Conservation (phyloP, 176 grass and related monocot species). For the Eragrostis curvula region DNA sequence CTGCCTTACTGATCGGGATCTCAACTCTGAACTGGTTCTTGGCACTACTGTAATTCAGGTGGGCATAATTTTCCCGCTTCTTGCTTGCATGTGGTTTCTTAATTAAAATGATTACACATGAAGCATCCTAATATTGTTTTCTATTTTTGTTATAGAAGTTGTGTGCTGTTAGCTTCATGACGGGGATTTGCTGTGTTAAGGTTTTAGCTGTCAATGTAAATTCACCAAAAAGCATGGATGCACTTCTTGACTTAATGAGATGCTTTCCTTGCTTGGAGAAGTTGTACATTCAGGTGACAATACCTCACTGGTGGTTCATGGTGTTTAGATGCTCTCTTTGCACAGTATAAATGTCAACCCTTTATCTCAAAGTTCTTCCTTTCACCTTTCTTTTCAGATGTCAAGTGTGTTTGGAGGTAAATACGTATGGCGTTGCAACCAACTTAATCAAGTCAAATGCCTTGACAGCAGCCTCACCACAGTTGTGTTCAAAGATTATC, state of each 20-base stretch:
- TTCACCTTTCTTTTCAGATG: not conserved
- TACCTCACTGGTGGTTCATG: not conserved
- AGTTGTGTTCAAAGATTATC: not conserved
- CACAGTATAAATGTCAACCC: no score
- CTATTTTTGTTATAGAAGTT: not conserved
- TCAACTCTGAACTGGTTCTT: not conserved
- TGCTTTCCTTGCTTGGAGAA: conserved; percentile 8
- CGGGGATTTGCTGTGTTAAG: not conserved
- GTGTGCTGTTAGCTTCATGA: not conserved
- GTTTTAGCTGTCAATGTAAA: not conserved
- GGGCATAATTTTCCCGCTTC: no score
- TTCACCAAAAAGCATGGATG: no score
- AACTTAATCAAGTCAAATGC: not conserved
- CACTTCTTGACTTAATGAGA: not conserved
- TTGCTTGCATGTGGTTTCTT: no score
- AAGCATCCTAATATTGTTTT: not conserved
- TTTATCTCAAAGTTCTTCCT: not conserved
- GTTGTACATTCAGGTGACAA: not conserved
- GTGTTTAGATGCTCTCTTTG: not conserved
- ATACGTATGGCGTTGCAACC: not conserved
- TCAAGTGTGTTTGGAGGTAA: no score
- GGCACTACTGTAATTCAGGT: not conserved
- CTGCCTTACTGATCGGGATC: not conserved
- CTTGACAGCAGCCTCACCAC: not conserved
- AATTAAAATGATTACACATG: no score